phyloP scores from a whole-genome alignment of 1,284 basidiomycete species.

The Microbotryomycetes sp. region DNA sequence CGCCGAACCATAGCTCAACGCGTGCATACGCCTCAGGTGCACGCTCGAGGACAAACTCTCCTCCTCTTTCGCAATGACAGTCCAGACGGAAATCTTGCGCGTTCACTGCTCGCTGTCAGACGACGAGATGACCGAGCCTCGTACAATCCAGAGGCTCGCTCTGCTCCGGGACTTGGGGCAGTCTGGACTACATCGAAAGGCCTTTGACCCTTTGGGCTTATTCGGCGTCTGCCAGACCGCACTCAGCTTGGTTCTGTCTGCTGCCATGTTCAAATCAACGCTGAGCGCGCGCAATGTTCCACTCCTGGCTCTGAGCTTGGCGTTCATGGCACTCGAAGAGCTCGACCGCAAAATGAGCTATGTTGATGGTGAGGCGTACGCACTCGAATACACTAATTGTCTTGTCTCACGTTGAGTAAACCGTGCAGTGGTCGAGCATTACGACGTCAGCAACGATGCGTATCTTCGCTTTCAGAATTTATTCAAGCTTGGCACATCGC shows the following conservation, averaged over 20 bases:
- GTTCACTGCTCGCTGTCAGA: neutral
- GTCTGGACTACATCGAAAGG: neutral
- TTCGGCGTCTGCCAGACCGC: neutral
- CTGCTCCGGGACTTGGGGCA: neutral
- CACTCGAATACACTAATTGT: too few relatives aligned
- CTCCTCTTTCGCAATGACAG: neutral
- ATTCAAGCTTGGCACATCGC: constrained; percentile 2
- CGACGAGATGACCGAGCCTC: neutral
- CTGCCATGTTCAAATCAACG: neutral
- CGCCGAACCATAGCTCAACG: too few relatives aligned
- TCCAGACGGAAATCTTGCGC: neutral
- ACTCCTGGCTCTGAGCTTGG: neutral
- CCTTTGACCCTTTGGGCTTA: constrained; percentile 2
- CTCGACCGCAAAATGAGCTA: too few relatives aligned
- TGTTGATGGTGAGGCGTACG: too few relatives aligned
- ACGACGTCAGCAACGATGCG: neutral
- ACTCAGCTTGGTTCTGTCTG: neutral
- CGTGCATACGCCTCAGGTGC: neutral
- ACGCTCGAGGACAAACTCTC: neutral
- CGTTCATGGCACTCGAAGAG: neutral
- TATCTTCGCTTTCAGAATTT: constrained; percentile 4
- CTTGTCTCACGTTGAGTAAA: neutral
- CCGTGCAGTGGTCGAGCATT: neutral
- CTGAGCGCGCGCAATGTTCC: neutral
- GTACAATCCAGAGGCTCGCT: neutral